These are phyloP conservation scores for Sarocladium strictum DNA, from an alignment of 2,329 filamentous ascomycete genomes.

Conservation along the genomic window DNA sequence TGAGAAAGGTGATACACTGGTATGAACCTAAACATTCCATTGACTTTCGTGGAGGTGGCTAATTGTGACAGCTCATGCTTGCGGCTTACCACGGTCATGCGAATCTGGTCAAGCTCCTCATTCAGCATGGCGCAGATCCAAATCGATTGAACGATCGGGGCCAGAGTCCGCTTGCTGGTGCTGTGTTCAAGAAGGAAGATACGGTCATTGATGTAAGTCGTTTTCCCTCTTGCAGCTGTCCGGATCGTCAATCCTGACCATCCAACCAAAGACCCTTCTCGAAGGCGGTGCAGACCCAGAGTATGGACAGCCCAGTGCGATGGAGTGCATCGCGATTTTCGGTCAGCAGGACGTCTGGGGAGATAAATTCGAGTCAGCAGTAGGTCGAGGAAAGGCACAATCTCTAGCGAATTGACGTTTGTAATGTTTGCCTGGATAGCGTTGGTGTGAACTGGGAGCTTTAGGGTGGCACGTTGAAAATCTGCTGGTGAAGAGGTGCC, in stretches of 20 bases:
- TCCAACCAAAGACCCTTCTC: constrained; percentile 32
- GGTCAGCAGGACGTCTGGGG: constrained; percentile 46
- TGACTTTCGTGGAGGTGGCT: neutral
- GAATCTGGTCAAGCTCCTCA: constrained; percentile 52
- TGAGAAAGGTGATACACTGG: constrained; percentile 65
- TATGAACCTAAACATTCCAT: constrained; percentile 23
- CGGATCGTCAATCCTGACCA: neutral
- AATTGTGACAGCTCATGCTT: constrained; percentile 49
- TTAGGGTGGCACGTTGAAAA: no score
- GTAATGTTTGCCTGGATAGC: no score
- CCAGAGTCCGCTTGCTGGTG: constrained; percentile 64
- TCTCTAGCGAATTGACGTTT: neutral
- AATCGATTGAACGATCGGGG: constrained; percentile 63
- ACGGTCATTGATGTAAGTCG: constrained; percentile 51
- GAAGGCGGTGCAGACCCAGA: constrained; percentile 50
- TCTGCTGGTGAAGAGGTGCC: no score
- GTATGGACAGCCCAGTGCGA: constrained; percentile 41
- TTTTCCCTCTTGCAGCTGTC: neutral
- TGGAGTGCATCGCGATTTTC: constrained; percentile 44
- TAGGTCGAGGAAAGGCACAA: constrained; percentile 39
- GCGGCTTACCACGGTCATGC: constrained; percentile 64
- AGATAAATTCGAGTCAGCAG: constrained; percentile 41
- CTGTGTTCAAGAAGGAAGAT: constrained; percentile 66
- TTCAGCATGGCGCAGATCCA: constrained; percentile 58
- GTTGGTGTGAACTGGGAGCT: no score